A percentile compares a stretch with the other conserved stretches of the same genome.
Conservation (phyloP, 768 basidiomycete genomes). For the Boletus bicolor region DNA sequence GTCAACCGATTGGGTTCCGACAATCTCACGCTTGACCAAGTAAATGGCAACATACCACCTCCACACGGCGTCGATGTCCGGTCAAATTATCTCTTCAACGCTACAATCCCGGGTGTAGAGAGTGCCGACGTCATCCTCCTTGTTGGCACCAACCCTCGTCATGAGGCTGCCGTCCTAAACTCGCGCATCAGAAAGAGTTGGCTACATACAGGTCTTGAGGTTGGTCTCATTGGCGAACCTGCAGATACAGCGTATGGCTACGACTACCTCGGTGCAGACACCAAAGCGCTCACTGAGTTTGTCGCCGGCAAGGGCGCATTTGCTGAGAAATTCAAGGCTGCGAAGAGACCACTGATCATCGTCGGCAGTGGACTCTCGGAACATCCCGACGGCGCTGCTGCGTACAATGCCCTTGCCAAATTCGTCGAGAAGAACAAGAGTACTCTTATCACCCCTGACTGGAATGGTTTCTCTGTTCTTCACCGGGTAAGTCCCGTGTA, state of each 20-base stretch:
- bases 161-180: conserved; percentile 96
- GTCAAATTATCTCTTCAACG: conserved; percentile 95
- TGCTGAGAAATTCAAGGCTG: conserved; percentile 80
- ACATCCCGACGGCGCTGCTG: conserved; percentile 77
- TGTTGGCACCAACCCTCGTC: conserved; percentile 94
- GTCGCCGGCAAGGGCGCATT: conserved; percentile 76
- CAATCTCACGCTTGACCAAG: conserved; percentile 80
- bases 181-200: conserved; percentile 95
- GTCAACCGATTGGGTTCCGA: conserved; percentile 93
- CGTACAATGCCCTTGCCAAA: conserved; percentile 72
- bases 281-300: conserved; percentile 74
- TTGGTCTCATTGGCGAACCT: conserved; percentile 87
- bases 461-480: conserved; percentile 93
- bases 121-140: conserved; percentile 90
- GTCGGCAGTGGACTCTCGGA: conserved; percentile 86
- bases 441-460: conserved; percentile 78
- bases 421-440: conserved; percentile 77
- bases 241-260: conserved; percentile 93
- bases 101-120: conserved; percentile 87
- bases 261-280: conserved; percentile 79
- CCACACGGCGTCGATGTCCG: conserved; percentile 85
- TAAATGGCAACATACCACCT: conserved; percentile 63
- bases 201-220: conserved; percentile 81
- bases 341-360: conserved; percentile 90
- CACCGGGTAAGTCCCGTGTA: conserved; percentile 63